Evolutionary conservation across 2,329 filamentous ascomycete genomes (phyloP).

Genomic region (Scytalidium sp.): DNA sequence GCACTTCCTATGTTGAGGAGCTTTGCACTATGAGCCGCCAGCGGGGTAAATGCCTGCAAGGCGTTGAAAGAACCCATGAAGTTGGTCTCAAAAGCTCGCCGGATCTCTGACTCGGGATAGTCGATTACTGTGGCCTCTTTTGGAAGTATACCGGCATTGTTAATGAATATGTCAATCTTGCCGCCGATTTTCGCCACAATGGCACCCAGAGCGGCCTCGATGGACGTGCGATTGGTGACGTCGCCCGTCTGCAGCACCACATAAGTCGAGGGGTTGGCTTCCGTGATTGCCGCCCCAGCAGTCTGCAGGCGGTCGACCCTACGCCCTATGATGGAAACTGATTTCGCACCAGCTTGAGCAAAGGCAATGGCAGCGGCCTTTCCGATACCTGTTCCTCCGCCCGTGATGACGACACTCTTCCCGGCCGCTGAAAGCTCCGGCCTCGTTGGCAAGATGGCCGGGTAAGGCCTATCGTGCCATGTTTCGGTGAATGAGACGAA

Average conservation of each 20-base stretch:
- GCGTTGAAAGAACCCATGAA: not conserved
- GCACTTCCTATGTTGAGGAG: constrained; percentile 6
- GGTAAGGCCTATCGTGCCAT: constrained; percentile 25
- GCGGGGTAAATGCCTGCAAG: not conserved
- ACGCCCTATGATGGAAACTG: constrained; percentile 23
- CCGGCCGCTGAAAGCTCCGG: constrained; percentile 3
- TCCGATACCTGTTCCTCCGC: constrained; percentile 14
- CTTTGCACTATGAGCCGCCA: constrained; percentile 2
- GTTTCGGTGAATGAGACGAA: too few species aligned
- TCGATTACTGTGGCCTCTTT: not conserved
- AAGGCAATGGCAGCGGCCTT: constrained; percentile 6
- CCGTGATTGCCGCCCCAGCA: not conserved
- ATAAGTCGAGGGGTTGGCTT: not conserved
- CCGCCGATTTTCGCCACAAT: not conserved
- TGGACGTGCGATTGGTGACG: not conserved
- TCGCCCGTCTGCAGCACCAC: constrained; percentile 2
- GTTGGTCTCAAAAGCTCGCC: not conserved
- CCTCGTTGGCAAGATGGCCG: constrained; percentile 21
- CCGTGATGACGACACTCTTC: constrained; percentile 8
- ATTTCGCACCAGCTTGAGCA: constrained; percentile 18
- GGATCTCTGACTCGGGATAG: not conserved
- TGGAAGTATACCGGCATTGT: not conserved
- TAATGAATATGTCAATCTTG: not conserved
- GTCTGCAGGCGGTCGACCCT: constrained; percentile 3
- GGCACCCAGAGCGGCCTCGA: constrained; percentile 3